A percentile compares a stretch with the other conserved stretches of the same genome.
phyloP scores from a whole-genome alignment of 2,329 filamentous ascomycete genomes.

The Paraphoma sp. region DNA sequence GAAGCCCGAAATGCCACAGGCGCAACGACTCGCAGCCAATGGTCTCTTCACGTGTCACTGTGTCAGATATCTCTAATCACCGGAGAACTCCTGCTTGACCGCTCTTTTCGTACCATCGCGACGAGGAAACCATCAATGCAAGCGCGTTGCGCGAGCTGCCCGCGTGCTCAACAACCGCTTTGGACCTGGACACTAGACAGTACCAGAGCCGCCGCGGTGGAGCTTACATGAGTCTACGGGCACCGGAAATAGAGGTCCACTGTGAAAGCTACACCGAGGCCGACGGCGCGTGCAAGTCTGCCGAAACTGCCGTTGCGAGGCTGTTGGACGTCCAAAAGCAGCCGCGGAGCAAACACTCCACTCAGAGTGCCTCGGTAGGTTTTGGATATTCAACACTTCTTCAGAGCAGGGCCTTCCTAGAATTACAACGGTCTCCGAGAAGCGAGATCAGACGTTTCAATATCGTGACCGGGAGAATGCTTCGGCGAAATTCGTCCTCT shows the following conservation, averaged over 20 bases:
- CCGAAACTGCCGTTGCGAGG: background rate
- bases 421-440: conserved; percentile 8
- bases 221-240: conserved; percentile 2
- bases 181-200: background rate
- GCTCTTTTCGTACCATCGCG: conserved; percentile 10
- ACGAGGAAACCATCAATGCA: background rate
- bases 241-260: conserved; percentile 6
- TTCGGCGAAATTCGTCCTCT: conserved; percentile 18
- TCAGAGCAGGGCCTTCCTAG: background rate
- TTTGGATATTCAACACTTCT: background rate
- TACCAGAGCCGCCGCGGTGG: background rate
- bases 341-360: background rate
- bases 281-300: conserved; percentile 10
- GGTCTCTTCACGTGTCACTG: conserved; percentile 13
- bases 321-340: background rate
- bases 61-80: background rate
- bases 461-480: conserved; percentile 22
- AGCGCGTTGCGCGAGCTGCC: conserved; percentile 1
- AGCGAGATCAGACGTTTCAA: conserved; percentile 16
- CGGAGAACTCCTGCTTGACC: conserved; percentile 5
- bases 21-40: conserved; percentile 12
- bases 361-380: conserved; percentile 14
- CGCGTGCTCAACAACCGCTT: conserved; percentile 13
- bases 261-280: conserved; percentile 7
- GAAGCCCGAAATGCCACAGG: conserved; percentile 14